These are phyloP conservation scores for Ceratocystis eucalypticola DNA, from an alignment of 2,329 filamentous ascomycete genomes.

Conservation along the genomic window DNA sequence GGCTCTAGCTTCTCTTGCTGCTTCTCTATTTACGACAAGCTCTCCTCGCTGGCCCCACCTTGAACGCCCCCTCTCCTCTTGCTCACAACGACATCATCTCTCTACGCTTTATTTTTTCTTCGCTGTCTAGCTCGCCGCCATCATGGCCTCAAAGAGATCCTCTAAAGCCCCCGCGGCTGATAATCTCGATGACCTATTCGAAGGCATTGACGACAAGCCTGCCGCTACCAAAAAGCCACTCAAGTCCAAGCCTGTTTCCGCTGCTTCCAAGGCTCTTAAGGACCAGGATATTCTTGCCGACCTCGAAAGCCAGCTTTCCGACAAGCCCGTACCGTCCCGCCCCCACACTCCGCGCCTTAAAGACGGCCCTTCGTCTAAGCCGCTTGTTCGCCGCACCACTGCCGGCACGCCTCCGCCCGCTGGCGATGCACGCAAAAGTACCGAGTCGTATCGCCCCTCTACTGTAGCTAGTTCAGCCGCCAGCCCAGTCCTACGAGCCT, in stretches of 20 bases:
- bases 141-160: slow-evolving; percentile 48
- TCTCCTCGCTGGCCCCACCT: neutral
- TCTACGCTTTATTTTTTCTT: slow-evolving; percentile 11
- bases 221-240: slow-evolving; percentile 36
- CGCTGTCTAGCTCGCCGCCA: slow-evolving; percentile 20
- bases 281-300: slow-evolving; percentile 75
- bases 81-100: slow-evolving; percentile 12
- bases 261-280: slow-evolving; percentile 35
- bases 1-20: too few relatives aligned
- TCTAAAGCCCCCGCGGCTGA: slow-evolving; percentile 45
- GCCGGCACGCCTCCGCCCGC: slow-evolving; percentile 23
- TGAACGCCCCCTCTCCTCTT: neutral
- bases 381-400: slow-evolving; percentile 50
- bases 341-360: slow-evolving; percentile 70
- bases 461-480: slow-evolving; percentile 60
- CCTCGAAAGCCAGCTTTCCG: slow-evolving; percentile 58
- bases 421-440: slow-evolving; percentile 50
- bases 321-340: slow-evolving; percentile 56
- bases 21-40: neutral
- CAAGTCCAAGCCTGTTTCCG: slow-evolving; percentile 35
- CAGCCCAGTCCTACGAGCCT: slow-evolving; percentile 26
- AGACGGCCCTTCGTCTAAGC: slow-evolving; percentile 37
- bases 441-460: slow-evolving; percentile 54
- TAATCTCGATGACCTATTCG: slow-evolving; percentile 48
- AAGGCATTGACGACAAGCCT: slow-evolving; percentile 42